A percentile compares a stretch with the other conserved stretches of the same genome.
Evolutionary conservation across 2,329 filamentous ascomycete species (phyloP).

Genomic region (Paracoccidioides lutzii): DNA sequence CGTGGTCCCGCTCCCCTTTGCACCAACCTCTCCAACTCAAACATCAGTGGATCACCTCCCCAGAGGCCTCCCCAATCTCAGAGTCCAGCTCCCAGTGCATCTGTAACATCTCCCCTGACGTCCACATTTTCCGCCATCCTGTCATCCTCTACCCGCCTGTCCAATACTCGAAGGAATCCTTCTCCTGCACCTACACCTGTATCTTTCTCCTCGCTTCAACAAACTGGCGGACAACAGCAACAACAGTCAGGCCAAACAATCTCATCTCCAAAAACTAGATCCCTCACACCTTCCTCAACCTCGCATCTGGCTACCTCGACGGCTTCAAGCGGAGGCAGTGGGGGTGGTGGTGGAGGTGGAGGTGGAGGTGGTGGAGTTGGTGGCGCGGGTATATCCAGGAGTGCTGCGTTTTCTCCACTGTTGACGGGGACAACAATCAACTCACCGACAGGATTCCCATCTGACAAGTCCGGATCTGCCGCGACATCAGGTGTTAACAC

Average conservation of each 20-base stretch:
- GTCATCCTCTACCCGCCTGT: constrained; percentile 37
- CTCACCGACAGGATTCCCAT: constrained; percentile 40
- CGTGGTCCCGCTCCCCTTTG: constrained; percentile 47
- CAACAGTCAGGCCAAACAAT: constrained; percentile 39
- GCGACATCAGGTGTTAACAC: constrained; percentile 31
- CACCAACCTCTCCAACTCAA: constrained; percentile 35
- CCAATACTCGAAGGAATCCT: constrained; percentile 39
- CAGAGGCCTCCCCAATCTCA: constrained; percentile 35
- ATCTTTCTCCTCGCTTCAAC: constrained; percentile 40
- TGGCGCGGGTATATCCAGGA: constrained; percentile 44
- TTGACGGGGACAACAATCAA: constrained; percentile 43
- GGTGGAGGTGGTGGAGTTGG: constrained; percentile 33
- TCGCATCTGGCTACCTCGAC: constrained; percentile 46
- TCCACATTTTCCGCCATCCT: constrained; percentile 42
- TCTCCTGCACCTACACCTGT: constrained; percentile 44
- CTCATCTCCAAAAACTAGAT: constrained; percentile 43
- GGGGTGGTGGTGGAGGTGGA: constrained; percentile 39
- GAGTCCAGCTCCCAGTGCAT: constrained; percentile 36
- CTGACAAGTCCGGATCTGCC: constrained; percentile 32
- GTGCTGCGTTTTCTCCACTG: constrained; percentile 48
- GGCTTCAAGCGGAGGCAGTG: constrained; percentile 40
- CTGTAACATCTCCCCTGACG: constrained; percentile 39
- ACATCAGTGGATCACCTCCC: constrained; percentile 29
- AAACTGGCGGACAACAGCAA: constrained; percentile 37
- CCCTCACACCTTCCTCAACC: constrained; percentile 41